Conservation (phyloP, 1,139 yeast species). For the Magnusiomyces fungicola region DNA sequence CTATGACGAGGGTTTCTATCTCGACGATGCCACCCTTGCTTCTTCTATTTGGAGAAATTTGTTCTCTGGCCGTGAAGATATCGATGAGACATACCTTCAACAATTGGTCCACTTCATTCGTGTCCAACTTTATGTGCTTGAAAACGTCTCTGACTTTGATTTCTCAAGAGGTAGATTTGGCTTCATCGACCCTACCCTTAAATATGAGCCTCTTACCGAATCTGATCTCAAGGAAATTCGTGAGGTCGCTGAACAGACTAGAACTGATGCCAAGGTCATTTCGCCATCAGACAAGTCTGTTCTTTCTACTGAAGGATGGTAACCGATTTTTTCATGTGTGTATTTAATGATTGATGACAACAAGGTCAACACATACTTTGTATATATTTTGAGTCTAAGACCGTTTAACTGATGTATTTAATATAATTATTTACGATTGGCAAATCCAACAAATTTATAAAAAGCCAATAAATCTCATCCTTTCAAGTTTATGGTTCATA, state of each 20-base stretch:
- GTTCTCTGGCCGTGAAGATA: constrained; percentile 76
- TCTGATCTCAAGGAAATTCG: constrained; percentile 18
- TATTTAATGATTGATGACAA: neutral
- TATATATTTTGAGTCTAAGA: no score
- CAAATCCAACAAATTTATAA: no score
- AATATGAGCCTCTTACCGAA: constrained; percentile 60
- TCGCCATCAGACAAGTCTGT: constrained; percentile 18
- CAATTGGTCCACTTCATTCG: constrained; percentile 83
- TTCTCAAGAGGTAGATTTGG: constrained; percentile 85
- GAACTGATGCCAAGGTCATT: constrained; percentile 13
- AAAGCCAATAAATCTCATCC: no score
- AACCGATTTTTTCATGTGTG: neutral
- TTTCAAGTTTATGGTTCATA: neutral
- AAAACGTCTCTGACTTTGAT: constrained; percentile 80
- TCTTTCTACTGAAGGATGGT: constrained; percentile 21
- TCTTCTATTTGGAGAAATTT: constrained; percentile 57
- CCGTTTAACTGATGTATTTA: no score
- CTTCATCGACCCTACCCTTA: constrained; percentile 78
- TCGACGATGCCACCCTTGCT: constrained; percentile 79
- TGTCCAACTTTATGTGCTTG: constrained; percentile 79
- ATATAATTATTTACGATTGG: no score
- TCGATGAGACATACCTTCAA: constrained; percentile 78
- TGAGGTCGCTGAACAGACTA: constrained; percentile 15
- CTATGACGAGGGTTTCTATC: constrained; percentile 84
- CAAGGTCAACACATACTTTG: neutral